Evolutionary conservation across 352 stramenopile genomes (phyloP).

Genomic region (Phytopythium vexans): DNA sequence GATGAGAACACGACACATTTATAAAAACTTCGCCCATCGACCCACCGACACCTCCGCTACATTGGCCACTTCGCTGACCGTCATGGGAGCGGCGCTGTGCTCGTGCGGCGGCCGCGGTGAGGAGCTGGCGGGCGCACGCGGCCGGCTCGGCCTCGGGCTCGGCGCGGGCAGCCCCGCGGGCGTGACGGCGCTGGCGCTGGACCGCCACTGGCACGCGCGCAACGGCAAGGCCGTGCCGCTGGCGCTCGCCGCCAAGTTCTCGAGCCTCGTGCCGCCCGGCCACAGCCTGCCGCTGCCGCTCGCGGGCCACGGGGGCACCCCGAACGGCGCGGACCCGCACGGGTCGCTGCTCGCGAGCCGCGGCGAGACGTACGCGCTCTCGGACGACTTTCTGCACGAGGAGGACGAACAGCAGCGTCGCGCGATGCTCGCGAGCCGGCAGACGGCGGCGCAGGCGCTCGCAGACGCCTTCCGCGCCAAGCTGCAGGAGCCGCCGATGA

Average conservation of each 20-base stretch:
- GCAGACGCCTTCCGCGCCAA: conserved; percentile 68
- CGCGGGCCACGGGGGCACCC: background rate
- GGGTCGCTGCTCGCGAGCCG: conserved; percentile 39
- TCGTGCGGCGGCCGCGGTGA: conserved; percentile 41
- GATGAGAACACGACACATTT: background rate
- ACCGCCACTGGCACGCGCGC: conserved; percentile 34
- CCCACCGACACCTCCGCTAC: background rate
- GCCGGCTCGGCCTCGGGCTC: conserved; percentile 6
- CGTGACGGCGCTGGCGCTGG: conserved; percentile 22
- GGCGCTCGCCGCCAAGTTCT: conserved; percentile 27
- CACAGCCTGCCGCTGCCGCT: conserved; percentile 3
- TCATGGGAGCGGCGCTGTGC: conserved; percentile 52
- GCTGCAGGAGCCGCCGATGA: conserved; percentile 65
- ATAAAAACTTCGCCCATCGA: background rate
- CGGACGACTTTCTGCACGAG: conserved; percentile 30
- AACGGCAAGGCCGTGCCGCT: conserved; percentile 15
- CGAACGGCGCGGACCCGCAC: conserved; percentile 21
- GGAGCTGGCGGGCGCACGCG: conserved; percentile 11
- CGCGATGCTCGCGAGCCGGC: conserved; percentile 7
- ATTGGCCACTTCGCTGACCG: background rate
- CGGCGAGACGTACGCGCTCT: conserved; percentile 56
- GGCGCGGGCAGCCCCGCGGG: conserved; percentile 10
- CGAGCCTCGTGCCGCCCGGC: conserved; percentile 7
- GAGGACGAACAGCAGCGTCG: conserved; percentile 17
- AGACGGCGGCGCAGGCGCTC: conserved; percentile 45